Base-by-base conservation (phyloP, 1,284 basidiomycete genomes). In the Irpex rosettiformis region DNA sequence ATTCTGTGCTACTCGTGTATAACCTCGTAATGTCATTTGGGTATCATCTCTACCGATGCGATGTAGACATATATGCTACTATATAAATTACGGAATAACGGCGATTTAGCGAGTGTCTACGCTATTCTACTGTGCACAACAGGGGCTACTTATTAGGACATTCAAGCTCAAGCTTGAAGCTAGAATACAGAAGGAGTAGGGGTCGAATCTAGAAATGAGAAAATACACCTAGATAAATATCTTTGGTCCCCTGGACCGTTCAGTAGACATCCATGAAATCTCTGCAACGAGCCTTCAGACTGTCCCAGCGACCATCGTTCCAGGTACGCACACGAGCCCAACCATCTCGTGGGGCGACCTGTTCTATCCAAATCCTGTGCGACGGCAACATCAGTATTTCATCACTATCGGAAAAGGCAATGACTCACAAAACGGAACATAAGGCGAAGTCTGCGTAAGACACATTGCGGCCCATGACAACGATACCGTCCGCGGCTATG, bases 361-460 rank as follows among this genome's bases (percentile, higher is more conserved):
- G 76, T 68, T 88, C 82, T 48, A 88, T 86, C 86, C 86, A 88
- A 52, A 88, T 79, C 53, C 66, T 68, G 33, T 21, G 7, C 54
- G 42, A n/a, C 6, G n/a, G 45, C 1, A 16, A 16, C 16, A 45
- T 62, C 58, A 62, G 45, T 24, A 54, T 21, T 30, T n/a, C 22
- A 21, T 40, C 40, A 4, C 4, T 42, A 25, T 27, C 43, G 33
- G 18, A 42, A 16, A 42, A 24, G 10, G 30, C 8, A 4, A 52
- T 54, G 33, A 45, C 22, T 58, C 65, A 68, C 66, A 89, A 67
- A 27, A 87, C 79, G 0, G 88, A 82, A 64, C 85, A 88, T 21
- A 89, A 70, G 2, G 85, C 82, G 66, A 89, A 89, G 64, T 89
- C 88, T 0, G 85, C 85, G 64, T 88, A 88, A 8, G 80, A 82